phyloP scores from a whole-genome alignment of 305 asterid genomes.

The Solanum hybrid region DNA sequence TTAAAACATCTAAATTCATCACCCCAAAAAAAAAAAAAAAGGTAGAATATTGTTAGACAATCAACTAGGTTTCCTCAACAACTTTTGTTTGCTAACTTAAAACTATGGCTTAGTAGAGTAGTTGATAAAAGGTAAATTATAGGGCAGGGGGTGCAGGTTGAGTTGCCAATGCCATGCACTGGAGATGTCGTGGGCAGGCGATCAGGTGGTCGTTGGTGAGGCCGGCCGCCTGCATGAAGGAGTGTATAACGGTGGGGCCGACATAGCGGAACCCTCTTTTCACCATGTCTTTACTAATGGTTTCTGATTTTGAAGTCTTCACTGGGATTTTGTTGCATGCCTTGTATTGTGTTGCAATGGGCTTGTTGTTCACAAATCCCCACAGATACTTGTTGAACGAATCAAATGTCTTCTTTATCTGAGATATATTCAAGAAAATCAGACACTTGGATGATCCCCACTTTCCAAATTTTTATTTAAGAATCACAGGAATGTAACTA shows the following conservation, averaged over 20 bases:
- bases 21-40: neutral
- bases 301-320: conserved; percentile 78
- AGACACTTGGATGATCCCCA: neutral
- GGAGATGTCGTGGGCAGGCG: conserved; percentile 62
- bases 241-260: conserved; percentile 70
- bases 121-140: neutral
- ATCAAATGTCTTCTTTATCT: conserved; percentile 49
- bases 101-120: neutral
- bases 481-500: neutral
- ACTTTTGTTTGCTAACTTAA: conserved; percentile 6
- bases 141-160: conserved; percentile 4
- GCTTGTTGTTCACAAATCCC: conserved; percentile 64
- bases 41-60: conserved; percentile 15
- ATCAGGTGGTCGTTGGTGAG: conserved; percentile 73
- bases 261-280: conserved; percentile 63
- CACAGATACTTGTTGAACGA: conserved; percentile 60
- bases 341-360: conserved; percentile 49
- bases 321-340: conserved; percentile 62
- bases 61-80: neutral
- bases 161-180: conserved; percentile 21
- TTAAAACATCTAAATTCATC: conserved; percentile 1
- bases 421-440: neutral
- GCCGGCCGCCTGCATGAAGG: conserved; percentile 86
- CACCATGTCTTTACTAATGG: conserved; percentile 81
- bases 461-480: neutral